Evolutionary conservation across 768 basidiomycete genomes (phyloP).

Genomic region (Phylloporus sp.): DNA sequence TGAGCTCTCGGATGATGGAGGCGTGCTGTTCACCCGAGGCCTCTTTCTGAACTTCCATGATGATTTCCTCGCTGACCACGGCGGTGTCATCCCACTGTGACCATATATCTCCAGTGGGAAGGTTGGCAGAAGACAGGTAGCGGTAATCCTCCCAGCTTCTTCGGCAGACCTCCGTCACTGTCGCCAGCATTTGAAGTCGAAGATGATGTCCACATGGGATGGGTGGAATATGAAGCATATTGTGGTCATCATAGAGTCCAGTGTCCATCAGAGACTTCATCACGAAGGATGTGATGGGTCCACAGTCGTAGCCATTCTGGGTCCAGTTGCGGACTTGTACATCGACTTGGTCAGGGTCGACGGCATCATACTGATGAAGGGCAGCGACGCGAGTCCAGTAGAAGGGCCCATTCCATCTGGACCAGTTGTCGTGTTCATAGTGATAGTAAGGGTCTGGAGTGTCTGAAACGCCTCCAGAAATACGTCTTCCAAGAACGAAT

Average conservation of each 20-base stretch:
- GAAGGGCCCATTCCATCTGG: neutral
- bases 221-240: neutral
- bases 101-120: neutral
- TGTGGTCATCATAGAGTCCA: neutral
- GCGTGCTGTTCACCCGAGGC: neutral
- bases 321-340: neutral
- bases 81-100: neutral
- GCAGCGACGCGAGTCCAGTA: neutral
- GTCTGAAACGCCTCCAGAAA: too few species aligned
- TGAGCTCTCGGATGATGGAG: neutral
- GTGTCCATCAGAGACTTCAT: conserved; percentile 1
- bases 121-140: neutral
- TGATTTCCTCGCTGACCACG: neutral
- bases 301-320: conserved; percentile 4
- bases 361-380: neutral
- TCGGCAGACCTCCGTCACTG: neutral
- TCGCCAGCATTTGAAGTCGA: neutral
- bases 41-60: neutral
- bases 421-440: neutral
- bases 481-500: too few species aligned
- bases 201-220: conserved; percentile 1
- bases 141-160: conserved; percentile 3
- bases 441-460: too few species aligned
- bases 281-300: conserved; percentile 2
- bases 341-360: neutral